Base-by-base conservation (phyloP, 129 eudicot genomes). In the Centella asiatica region DNA sequence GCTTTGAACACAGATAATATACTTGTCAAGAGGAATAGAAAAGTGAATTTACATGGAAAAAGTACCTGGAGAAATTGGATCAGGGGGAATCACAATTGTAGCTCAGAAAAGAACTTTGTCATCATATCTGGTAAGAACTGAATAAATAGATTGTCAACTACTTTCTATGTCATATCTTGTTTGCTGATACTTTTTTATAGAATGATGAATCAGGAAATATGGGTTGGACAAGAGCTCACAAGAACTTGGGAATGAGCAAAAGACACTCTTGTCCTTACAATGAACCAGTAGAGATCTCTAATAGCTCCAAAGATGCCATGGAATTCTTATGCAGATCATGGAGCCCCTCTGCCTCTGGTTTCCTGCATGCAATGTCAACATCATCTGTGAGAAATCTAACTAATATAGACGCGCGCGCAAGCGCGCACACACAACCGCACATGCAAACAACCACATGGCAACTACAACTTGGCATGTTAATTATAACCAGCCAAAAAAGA, bases 341-440 rank as follows among this genome's bases (percentile, higher is more conserved):
- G 81, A 76, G 77, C 57, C 62, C 81, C 12, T 71, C 81, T 66
- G 72, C 77, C 54, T 59, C 76, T 46, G 69, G 46, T 24, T 64
- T 69, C 58, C 74, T 51, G 26, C 71, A 56, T 42, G 60, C 42
- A 31, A 65, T 75, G 53, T 39, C n/a, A n/a, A n/a, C 66, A 54
- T 34, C 81, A 64, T 65, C 45, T 10, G 80, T 75, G 62, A 75
- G 80, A 45, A 26, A 19, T n/a, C n/a, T n/a, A n/a, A n/a, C n/a
- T n/a, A n/a, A n/a, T n/a, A n/a, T n/a, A n/a, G n/a, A n/a, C n/a
- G n/a, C n/a, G n/a, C n/a, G n/a, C n/a, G n/a, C n/a, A n/a, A n/a
- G n/a, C n/a, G n/a, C n/a, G n/a, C n/a, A n/a, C n/a, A n/a, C n/a
- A n/a, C n/a, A n/a, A n/a, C n/a, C n/a, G n/a, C n/a, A n/a, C n/a